Evolutionary conservation across 1,284 basidiomycete genomes (phyloP), one percentile per base, ranked within the genome.

Genomic region (Trichosporon sp.): DNA sequence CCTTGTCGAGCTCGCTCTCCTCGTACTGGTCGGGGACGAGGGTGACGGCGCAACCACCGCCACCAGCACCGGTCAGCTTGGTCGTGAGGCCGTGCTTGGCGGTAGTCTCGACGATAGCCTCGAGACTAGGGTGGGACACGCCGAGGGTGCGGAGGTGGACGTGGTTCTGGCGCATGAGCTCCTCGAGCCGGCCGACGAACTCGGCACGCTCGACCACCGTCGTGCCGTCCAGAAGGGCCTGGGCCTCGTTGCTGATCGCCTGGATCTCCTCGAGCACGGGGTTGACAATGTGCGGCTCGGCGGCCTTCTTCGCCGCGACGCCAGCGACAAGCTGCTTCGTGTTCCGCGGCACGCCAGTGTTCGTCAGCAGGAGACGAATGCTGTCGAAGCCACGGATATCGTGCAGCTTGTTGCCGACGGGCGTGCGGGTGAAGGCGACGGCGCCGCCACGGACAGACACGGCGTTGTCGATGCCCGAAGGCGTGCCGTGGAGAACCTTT

Each of bases 31-130:
- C 94, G 66, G 96, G 96, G 67, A 99, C 87, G 40, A 99, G 88
- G 4, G 96, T 98, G 35, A 99, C 94, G 1, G 96, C 92, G 79
- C 97, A 99, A 16, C 97, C 97, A 16, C 97, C 97, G 35, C 97
- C 97, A n/a, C 97, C 97, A 2, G 97, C 96, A 54, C 97, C 97
- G 1, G 97, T 99, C 68, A 99, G 85, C 86, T 99, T 99, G n/a
- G 96, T 98, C 75, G 90, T 90, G 65, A 99, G 86, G 5, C 85
- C 85, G 83, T 91, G 92, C 14, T 86, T 85, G 3, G 86, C 84
- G 0, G 94, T 94, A 77, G 88, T 90, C 38, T 86, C 85, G 68
- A 91, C 89, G 77, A 98, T 94, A 51, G 87, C 85, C 83, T 99
- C 97, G 67, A 99, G 86, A 1, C 91, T 86, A 4, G 92, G 89